These are phyloP conservation scores for Allium fistulosum DNA, from an alignment of 106 monocot genomes.

Conservation along the genomic window DNA sequence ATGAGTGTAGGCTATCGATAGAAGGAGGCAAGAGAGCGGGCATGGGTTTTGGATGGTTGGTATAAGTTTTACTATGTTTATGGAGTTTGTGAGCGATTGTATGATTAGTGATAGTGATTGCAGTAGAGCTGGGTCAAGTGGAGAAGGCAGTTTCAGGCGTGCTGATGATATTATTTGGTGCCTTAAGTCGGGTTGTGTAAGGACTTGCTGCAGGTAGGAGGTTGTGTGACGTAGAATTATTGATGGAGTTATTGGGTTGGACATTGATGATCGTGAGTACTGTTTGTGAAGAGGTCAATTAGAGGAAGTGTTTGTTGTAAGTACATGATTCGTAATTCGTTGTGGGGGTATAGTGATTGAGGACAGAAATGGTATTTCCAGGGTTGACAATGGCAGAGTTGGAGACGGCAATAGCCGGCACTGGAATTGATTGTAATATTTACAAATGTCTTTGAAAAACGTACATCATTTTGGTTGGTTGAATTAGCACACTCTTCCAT, in stretches of 20 bases:
- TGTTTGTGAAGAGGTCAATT: too few species aligned
- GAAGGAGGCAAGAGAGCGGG: constrained; percentile 33
- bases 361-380: too few species aligned
- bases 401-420: too few species aligned
- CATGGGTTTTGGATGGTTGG: neutral
- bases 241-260: neutral
- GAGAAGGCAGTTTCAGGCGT: constrained; percentile 11
- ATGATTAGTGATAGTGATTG: constrained; percentile 21
- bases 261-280: too few species aligned
- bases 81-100: constrained; percentile 11
- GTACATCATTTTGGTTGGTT: too few species aligned
- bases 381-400: too few species aligned
- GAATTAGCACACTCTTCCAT: too few species aligned
- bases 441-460: too few species aligned
- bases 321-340: too few species aligned
- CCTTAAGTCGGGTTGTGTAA: constrained; percentile 22
- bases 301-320: too few species aligned
- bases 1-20: constrained; percentile 20
- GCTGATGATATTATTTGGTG: constrained; percentile 18
- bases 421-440: too few species aligned
- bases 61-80: neutral
- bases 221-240: constrained; percentile 16
- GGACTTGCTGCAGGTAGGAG: constrained; percentile 22
- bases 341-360: too few species aligned
- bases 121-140: constrained; percentile 15